phyloP scores from a whole-genome alignment of 495 filamentous ascomycete species.

The Cercophora sp. region DNA sequence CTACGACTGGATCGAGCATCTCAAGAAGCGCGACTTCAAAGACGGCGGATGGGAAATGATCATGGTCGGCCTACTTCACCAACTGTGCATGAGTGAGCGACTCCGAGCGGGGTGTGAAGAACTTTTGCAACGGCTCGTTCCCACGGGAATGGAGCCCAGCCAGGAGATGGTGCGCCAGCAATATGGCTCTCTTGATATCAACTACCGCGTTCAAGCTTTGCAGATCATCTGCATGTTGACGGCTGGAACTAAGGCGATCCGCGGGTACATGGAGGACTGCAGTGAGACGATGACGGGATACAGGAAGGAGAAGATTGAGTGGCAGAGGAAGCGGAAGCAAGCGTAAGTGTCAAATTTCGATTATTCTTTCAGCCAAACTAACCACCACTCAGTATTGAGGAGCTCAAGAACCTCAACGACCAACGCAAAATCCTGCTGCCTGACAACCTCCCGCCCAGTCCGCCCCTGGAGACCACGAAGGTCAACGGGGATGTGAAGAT shows the following conservation, averaged over 20 bases:
- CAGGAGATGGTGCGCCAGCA: slow-evolving; percentile 65
- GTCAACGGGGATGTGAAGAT: slow-evolving; percentile 57
- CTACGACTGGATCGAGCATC: slow-evolving; percentile 78
- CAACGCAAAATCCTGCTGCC: slow-evolving; percentile 83
- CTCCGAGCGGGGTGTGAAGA: slow-evolving; percentile 70
- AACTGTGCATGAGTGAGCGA: slow-evolving; percentile 71
- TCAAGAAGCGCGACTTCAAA: slow-evolving; percentile 79
- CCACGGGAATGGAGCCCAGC: slow-evolving; percentile 66
- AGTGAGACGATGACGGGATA: slow-evolving; percentile 87
- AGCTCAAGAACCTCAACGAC: slow-evolving; percentile 75
- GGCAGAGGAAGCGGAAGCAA: slow-evolving; percentile 75
- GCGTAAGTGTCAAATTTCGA: slow-evolving; percentile 56
- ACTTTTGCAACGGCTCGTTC: slow-evolving; percentile 73
- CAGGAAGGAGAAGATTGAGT: slow-evolving; percentile 92
- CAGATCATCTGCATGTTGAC: slow-evolving; percentile 85
- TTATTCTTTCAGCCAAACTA: slow-evolving; percentile 14
- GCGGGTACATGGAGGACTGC: slow-evolving; percentile 85
- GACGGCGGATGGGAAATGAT: slow-evolving; percentile 91
- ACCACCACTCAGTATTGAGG: slow-evolving; percentile 62
- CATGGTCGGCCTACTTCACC: slow-evolving; percentile 79
- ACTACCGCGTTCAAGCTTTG: slow-evolving; percentile 72
- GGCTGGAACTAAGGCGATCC: slow-evolving; percentile 77
- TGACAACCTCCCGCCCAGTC: slow-evolving; percentile 67
- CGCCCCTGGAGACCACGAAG: slow-evolving; percentile 50
- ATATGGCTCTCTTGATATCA: slow-evolving; percentile 74